Percentiles rank a stretch among this genome's conserved stretches.
Conservation (phyloP, 106 monocot species). For the Ottelia alismoides region DNA sequence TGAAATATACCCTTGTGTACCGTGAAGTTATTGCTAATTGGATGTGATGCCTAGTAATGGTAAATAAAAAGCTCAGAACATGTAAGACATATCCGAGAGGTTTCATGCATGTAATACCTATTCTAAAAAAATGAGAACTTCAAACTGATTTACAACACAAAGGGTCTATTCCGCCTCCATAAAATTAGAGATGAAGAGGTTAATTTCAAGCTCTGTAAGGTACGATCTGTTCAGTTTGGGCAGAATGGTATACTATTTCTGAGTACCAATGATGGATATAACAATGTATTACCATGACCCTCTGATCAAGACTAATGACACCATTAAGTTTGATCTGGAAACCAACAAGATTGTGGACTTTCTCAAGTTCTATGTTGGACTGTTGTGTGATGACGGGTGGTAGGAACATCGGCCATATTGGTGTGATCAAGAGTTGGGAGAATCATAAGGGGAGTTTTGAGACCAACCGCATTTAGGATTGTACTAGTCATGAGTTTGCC, state of each 20-base stretch:
- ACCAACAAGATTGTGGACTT: constrained; percentile 62
- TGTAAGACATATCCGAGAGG: constrained; percentile 87
- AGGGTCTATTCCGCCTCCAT: constrained; percentile 89
- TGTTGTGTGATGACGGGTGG: constrained; percentile 83
- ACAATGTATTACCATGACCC: constrained; percentile 84
- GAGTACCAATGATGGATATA: constrained; percentile 67
- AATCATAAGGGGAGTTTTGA: constrained; percentile 88
- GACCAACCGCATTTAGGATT: constrained; percentile 67
- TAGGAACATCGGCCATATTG: constrained; percentile 68
- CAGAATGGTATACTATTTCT: constrained; percentile 73
- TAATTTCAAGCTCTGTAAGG: constrained; percentile 93
- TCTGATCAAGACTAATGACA: constrained; percentile 66
- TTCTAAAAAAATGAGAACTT: constrained; percentile 80
- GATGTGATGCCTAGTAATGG: constrained; percentile 80
- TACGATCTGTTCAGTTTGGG: constrained; percentile 58
- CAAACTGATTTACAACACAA: constrained; percentile 73
- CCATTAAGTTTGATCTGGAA: constrained; percentile 71
- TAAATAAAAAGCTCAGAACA: constrained; percentile 75
- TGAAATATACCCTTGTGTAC: constrained; percentile 77
- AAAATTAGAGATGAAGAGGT: constrained; percentile 72
- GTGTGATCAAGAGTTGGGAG: constrained; percentile 85
- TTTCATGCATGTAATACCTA: constrained; percentile 87
- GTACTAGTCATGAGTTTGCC: constrained; percentile 64
- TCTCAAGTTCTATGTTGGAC: constrained; percentile 88
- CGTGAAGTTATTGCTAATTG: constrained; percentile 69